These are phyloP conservation scores for Solanum sitiens DNA, from an alignment of 257 asterid species.

Conservation along the genomic window DNA sequence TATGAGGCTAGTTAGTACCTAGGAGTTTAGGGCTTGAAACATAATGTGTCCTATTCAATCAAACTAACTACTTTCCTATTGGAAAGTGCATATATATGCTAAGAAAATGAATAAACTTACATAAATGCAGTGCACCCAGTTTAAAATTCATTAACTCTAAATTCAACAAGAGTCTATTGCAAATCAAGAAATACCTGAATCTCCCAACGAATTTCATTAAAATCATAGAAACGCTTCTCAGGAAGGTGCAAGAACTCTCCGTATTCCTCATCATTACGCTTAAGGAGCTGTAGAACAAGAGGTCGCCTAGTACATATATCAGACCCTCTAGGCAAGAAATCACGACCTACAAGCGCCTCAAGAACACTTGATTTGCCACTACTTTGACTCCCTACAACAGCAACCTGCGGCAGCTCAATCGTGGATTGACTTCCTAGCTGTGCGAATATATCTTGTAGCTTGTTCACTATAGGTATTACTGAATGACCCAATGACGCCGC, in stretches of 20 bases:
- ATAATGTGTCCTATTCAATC: not conserved
- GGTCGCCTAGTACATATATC: conserved; percentile 95
- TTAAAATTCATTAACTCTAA: not conserved
- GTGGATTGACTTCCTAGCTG: conserved; percentile 68
- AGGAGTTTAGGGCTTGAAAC: not conserved
- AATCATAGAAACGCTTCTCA: conserved; percentile 56
- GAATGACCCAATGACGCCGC: conserved; percentile 52
- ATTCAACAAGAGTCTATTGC: not conserved
- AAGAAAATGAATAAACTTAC: not conserved
- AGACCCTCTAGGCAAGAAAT: conserved; percentile 85
- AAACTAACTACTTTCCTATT: not conserved
- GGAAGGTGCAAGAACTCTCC: conserved; percentile 90
- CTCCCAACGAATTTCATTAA: conserved; percentile 64
- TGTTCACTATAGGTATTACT: conserved; percentile 79
- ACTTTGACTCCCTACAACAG: conserved; percentile 97
- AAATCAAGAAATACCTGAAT: conserved; percentile 47
- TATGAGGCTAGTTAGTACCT: not conserved
- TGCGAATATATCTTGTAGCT: conserved; percentile 82
- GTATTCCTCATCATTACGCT: conserved; percentile 62
- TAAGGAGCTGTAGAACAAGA: conserved; percentile 69
- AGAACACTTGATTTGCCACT: conserved; percentile 96
- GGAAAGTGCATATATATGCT: not conserved
- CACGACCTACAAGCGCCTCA: conserved; percentile 97
- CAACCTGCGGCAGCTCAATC: conserved; percentile 92
- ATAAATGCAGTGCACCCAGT: not conserved